These are phyloP conservation scores for Marasmius oreades DNA, from an alignment of 1,284 basidiomycete species.

Conservation along the genomic window DNA sequence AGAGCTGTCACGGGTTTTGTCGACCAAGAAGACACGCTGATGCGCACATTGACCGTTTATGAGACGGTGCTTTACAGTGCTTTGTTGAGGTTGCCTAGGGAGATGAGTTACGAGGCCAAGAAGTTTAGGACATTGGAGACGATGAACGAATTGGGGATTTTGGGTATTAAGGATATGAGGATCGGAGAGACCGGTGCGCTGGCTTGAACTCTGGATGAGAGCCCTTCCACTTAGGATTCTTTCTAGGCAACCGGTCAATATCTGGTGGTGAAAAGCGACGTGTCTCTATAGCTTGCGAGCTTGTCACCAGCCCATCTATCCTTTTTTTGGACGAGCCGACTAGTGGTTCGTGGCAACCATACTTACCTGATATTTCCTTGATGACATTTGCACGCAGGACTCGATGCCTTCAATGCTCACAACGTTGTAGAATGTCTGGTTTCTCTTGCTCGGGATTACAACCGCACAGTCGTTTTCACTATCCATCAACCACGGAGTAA, in stretches of 20 bases:
- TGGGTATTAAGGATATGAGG: slow-evolving; percentile 85
- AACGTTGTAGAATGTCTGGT: slow-evolving; percentile 91
- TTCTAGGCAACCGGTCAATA: slow-evolving; percentile 74
- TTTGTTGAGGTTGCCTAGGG: slow-evolving; percentile 82
- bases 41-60: slow-evolving; percentile 95
- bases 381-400: slow-evolving; percentile 42
- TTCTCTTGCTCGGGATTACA: slow-evolving; percentile 83
- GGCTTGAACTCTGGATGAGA: background rate
- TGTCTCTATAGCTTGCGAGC: slow-evolving; percentile 96
- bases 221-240: background rate
- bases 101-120: slow-evolving; percentile 94
- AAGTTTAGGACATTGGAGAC: slow-evolving; percentile 93
- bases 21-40: slow-evolving; percentile 96
- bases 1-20: slow-evolving; percentile 90
- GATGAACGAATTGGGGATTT: slow-evolving; percentile 91
- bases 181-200: slow-evolving; percentile 81
- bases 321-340: slow-evolving; percentile 97
- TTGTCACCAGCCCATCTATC: slow-evolving; percentile 94
- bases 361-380: background rate
- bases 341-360: slow-evolving; percentile 56
- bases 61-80: slow-evolving; percentile 96
- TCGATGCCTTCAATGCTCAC: slow-evolving; percentile 93
- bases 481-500: slow-evolving; percentile 99
- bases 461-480: slow-evolving; percentile 95
- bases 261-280: slow-evolving; percentile 95